Evolutionary conservation across 1,284 basidiomycete species (phyloP), one percentile per base, ranked within the genome.

Genomic region (Schizophyllum commune): DNA sequence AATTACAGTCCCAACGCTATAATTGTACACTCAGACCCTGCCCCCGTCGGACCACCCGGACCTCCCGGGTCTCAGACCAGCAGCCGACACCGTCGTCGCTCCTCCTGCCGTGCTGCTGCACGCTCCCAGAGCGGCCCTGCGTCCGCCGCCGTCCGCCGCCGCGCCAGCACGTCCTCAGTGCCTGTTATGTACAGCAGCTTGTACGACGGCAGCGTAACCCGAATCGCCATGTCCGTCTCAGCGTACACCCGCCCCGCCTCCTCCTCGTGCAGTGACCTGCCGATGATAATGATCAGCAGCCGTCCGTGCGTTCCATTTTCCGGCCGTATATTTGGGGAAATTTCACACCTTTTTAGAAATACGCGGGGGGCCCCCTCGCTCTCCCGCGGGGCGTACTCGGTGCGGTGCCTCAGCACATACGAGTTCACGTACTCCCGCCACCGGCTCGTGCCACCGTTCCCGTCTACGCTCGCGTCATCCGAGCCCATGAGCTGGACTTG

Each of bases 391-490:
- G 53, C 56, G 58, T 89, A 89, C 68, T 91, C 89, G 5, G 88
- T 91, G 8, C 84, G 82, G 64, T 86, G 77, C 53, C 76, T 79
- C 74, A 92, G 80, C 61, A 90, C 88, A 74, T 90, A 99, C 62
- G 88, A 90, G 65, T 91, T 89, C 65, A 96, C 83, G 73, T 98
- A 98, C 68, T 91, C 89, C 63, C 88, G 79, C 94, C 94, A 96
- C 61, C 91, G 83, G 13, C 34, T 39, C 66, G 76, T 77, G 15
- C 73, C 63, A 53, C 75, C 77, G 59, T 80, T 80, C 32, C 77
- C 78, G 62, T 81, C 81, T 54, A 83, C 77, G 65, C 94, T 97
- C 22, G 92, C 80, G 72, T 98, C 96, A 65, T 89, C 87, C 62
- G 83, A 72, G 20, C 87, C 85, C 62, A 97, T 79, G 56, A 98